phyloP scores from a whole-genome alignment of 352 stramenopile species.

The Globisporangium lucens region DNA sequence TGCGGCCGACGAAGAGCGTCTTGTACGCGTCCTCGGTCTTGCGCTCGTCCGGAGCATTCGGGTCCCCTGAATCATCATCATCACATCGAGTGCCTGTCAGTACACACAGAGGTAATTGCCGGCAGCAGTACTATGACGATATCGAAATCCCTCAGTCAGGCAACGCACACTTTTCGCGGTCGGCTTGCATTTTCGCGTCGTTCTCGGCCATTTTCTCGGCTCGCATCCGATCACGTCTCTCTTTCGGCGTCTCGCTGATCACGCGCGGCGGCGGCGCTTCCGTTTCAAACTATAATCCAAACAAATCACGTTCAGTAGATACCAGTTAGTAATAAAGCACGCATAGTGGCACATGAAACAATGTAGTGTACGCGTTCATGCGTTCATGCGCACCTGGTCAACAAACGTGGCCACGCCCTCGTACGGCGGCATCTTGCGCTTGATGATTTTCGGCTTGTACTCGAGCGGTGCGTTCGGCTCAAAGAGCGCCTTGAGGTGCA shows the following conservation, averaged over 20 bases:
- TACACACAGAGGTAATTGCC: not conserved
- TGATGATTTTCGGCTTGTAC: constrained; percentile 67
- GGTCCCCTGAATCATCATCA: constrained; percentile 38
- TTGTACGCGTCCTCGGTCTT: constrained; percentile 95
- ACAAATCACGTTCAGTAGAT: not conserved
- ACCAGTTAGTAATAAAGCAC: not conserved
- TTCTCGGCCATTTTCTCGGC: constrained; percentile 55
- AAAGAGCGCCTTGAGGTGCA: constrained; percentile 80
- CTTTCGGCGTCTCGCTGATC: constrained; percentile 75
- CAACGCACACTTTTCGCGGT: constrained; percentile 54
- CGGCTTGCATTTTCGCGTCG: constrained; percentile 64
- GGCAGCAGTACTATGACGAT: not conserved
- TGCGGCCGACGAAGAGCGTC: constrained; percentile 96
- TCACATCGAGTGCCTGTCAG: not conserved
- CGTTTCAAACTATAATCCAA: constrained; percentile 46
- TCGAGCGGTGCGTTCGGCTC: constrained; percentile 75
- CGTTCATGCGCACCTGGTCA: constrained; percentile 21
- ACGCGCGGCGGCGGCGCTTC: constrained; percentile 50
- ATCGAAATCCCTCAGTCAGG: not conserved
- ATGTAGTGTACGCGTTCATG: not conserved
- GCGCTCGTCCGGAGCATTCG: constrained; percentile 47
- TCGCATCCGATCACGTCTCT: constrained; percentile 58
- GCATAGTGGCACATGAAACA: not conserved
- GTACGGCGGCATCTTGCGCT: constrained; percentile 88
- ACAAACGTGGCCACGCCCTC: constrained; percentile 44